Evolutionary conservation across 169 alveolate genomes (phyloP).

Genomic region (Plasmodium knowlesi): DNA sequence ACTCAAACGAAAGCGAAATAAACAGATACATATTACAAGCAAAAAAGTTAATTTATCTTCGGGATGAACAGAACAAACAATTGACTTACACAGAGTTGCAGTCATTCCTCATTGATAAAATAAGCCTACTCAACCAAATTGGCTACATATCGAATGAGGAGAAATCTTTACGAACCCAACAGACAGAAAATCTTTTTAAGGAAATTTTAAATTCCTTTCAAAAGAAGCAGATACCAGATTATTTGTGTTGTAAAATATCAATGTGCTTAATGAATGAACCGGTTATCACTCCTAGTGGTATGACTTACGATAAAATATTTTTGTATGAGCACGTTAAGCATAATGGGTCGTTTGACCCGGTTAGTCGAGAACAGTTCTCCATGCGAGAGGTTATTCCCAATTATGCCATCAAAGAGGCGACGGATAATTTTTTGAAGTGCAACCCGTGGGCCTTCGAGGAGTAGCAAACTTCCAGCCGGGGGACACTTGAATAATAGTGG

Average conservation of each 20-base stretch:
- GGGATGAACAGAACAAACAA: constrained; percentile 79
- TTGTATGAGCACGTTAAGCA: constrained; percentile 84
- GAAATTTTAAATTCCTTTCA: constrained; percentile 76
- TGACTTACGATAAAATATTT: constrained; percentile 86
- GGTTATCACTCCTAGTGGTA: constrained; percentile 89
- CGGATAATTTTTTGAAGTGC: constrained; percentile 82
- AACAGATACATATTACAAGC: constrained; percentile 82
- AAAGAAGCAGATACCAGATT: constrained; percentile 83
- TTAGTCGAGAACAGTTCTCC: constrained; percentile 80
- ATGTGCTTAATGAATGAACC: constrained; percentile 91
- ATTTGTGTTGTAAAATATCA: constrained; percentile 89
- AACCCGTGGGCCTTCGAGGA: constrained; percentile 76
- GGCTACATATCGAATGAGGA: constrained; percentile 77
- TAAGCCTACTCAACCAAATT: constrained; percentile 52
- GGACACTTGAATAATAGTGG: background rate
- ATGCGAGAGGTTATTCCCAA: constrained; percentile 83
- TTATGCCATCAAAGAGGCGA: constrained; percentile 88
- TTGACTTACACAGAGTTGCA: constrained; percentile 62
- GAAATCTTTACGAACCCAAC: constrained; percentile 71
- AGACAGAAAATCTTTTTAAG: constrained; percentile 76
- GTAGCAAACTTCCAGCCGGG: background rate
- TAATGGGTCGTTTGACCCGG: constrained; percentile 89
- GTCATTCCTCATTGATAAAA: constrained; percentile 63
- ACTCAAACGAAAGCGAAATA: constrained; percentile 81
- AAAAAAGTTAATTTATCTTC: constrained; percentile 79